phyloP scores from a whole-genome alignment of 257 asterid species.

The Linderniella brevidens region DNA sequence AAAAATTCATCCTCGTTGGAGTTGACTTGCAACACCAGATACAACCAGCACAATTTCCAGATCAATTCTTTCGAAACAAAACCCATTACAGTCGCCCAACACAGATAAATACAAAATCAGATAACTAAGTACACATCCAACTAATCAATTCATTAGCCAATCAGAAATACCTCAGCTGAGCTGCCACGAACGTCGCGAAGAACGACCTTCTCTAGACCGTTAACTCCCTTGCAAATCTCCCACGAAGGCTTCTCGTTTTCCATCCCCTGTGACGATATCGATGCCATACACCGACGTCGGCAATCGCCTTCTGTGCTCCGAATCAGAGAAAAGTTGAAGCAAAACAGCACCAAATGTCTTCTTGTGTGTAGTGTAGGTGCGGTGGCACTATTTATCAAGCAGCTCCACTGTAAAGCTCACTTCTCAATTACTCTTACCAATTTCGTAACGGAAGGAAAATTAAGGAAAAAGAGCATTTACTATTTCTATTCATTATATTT shows the following conservation, averaged over 20 bases:
- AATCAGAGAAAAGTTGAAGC: no score
- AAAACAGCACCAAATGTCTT: no score
- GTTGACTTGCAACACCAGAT: no score
- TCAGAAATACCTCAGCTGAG: constrained; percentile 62
- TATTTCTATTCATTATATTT: no score
- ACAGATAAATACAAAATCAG: constrained; percentile 9
- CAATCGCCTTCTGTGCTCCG: constrained; percentile 6
- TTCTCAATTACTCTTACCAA: background rate
- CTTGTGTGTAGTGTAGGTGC: no score
- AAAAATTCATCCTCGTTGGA: no score
- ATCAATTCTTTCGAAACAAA: no score
- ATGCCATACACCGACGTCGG: constrained; percentile 17
- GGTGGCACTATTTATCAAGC: no score
- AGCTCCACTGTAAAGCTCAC: no score
- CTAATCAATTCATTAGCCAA: background rate
- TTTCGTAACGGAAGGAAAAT: background rate
- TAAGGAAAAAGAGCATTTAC: no score
- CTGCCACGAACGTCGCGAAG: constrained; percentile 81
- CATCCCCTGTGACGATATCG: constrained; percentile 16
- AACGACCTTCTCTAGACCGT: constrained; percentile 76
- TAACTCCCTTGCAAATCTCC: constrained; percentile 52
- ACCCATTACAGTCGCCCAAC: no score
- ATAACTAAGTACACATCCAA: constrained; percentile 1
- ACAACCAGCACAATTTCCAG: no score
- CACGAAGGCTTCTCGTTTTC: constrained; percentile 22